phyloP scores from a whole-genome alignment of 768 basidiomycete genomes.

The Macrolepiota fuliginosa region DNA sequence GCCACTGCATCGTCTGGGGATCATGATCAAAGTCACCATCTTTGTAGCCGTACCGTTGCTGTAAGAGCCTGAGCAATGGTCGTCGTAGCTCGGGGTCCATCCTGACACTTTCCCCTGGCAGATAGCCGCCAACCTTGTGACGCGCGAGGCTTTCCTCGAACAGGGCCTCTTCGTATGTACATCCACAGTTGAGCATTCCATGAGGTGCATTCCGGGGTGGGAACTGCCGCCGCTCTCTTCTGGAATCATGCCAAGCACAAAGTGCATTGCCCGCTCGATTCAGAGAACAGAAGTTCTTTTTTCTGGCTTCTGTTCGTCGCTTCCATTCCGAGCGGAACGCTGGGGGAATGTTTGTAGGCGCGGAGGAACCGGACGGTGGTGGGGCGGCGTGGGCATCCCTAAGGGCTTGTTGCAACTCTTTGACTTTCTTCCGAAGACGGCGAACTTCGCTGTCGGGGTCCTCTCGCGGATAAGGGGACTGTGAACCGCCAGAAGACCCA shows the following conservation, averaged over 20 bases:
- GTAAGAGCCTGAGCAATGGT: conserved; percentile 68
- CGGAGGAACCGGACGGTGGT: conserved; percentile 18
- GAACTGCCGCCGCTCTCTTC: conserved; percentile 73
- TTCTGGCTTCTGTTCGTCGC: conserved; percentile 69
- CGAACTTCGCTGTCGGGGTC: conserved; percentile 48
- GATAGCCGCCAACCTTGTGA: conserved; percentile 78
- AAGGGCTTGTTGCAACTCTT: conserved; percentile 43
- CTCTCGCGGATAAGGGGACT: conserved; percentile 7
- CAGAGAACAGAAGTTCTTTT: conserved; percentile 70
- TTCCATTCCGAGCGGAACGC: conserved; percentile 66
- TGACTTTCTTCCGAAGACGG: conserved; percentile 53
- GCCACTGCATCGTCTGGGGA: conserved; percentile 61
- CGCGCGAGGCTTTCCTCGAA: conserved; percentile 84
- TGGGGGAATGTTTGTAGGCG: conserved; percentile 36
- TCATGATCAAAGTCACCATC: conserved; percentile 87
- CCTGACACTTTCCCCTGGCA: conserved; percentile 80
- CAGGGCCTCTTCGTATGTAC: conserved; percentile 79
- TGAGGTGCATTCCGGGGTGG: conserved; percentile 80
- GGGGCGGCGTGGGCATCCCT: conserved; percentile 16
- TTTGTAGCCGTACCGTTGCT: conserved; percentile 72
- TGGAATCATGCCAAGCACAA: conserved; percentile 88
- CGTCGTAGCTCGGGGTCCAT: conserved; percentile 89
- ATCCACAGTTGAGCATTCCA: conserved; percentile 82
- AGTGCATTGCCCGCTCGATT: conserved; percentile 88
- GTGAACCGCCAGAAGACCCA: conserved; percentile 3